A percentile compares a stretch with the other conserved stretches of the same genome.
Evolutionary conservation across 305 asterid species (phyloP).

Genomic region (Fraxinus nigra): DNA sequence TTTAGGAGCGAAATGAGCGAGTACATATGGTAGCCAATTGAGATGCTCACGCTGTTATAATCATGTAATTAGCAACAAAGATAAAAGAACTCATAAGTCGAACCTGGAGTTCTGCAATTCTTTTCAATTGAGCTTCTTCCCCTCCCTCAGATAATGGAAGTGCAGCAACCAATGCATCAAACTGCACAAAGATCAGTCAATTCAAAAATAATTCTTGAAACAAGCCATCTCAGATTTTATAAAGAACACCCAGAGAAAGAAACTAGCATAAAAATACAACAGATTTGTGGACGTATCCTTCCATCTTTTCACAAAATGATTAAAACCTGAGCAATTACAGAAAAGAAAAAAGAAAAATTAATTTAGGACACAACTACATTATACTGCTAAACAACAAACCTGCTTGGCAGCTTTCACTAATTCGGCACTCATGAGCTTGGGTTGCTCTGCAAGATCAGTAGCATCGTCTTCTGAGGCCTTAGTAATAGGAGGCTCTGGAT

Average conservation of each 20-base stretch:
- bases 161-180: slow-evolving; percentile 81
- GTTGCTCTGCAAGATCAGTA: slow-evolving; percentile 59
- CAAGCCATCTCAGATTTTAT: background rate
- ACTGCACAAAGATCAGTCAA: slow-evolving; percentile 36
- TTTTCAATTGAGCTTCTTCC: slow-evolving; percentile 81
- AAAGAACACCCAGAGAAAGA: background rate
- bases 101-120: slow-evolving; percentile 80
- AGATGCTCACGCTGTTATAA: background rate
- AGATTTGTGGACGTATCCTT: background rate
- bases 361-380: background rate
- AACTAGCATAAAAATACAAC: background rate
- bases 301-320: background rate
- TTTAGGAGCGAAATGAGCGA: background rate
- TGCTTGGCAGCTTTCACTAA: slow-evolving; percentile 84
- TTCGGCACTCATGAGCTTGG: slow-evolving; percentile 65
- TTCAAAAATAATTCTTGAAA: background rate
- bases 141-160: slow-evolving; percentile 83
- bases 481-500: slow-evolving; percentile 72
- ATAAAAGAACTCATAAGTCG: background rate
- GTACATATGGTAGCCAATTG: background rate
- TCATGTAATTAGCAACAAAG: slow-evolving; percentile 1
- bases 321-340: background rate
- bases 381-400: slow-evolving; percentile 29
- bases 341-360: background rate
- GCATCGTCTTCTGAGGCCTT: slow-evolving; percentile 48